Base-by-base conservation (phyloP, 305 asterid species). In the Fraxinus platypoda region DNA sequence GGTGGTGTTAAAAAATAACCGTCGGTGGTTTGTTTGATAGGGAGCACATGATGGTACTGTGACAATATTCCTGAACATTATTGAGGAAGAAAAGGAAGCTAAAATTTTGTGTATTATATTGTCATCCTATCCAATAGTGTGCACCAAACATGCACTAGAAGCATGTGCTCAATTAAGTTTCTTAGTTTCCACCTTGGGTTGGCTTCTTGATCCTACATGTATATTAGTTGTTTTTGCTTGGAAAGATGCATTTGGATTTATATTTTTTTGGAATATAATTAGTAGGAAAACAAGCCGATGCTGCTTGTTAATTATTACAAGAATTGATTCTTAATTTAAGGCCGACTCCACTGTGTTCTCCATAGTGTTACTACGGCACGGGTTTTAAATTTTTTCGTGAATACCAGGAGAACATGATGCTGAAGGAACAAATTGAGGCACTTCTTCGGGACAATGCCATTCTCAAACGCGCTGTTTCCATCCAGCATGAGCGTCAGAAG, bases 401-500 rank as follows among this genome's bases (percentile, higher is more conserved):
- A 83, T 71, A 77, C 89, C 74, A 95, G 98, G 97, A 94, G 83
- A 90, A 93, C 87, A 43, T 83, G 87, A 87, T 84, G 84, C 89
- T 94, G 83, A 94, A 90, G 91, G 98, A 89, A 83, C 97, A 91
- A 86, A 84, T 86, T 41, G 97, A 89, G 82, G 85, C 85, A 30
- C 88, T 88, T 80, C 80, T 91, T 54, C 85, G 87, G 23, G 95
- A 95, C 80, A 95, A 93, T 81, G 64, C 82, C 78, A 87, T 94
- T 85, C 96, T 95, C 73, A 95, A 95, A 80, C 93, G 97, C 35
- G 98, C 97, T 1, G 98, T 95, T n/a, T 81, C 97, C 64, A 91
- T 94, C 82, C 98, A 94, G 80, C 96, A 92, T 46, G 97, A 95
- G 80, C 97, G 96, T n/a, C 99, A 91, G 76, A 95, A 91, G 82